Evolutionary conservation across 371 early-diverging fungal species (phyloP).

Genomic region (Mortierella sp.): DNA sequence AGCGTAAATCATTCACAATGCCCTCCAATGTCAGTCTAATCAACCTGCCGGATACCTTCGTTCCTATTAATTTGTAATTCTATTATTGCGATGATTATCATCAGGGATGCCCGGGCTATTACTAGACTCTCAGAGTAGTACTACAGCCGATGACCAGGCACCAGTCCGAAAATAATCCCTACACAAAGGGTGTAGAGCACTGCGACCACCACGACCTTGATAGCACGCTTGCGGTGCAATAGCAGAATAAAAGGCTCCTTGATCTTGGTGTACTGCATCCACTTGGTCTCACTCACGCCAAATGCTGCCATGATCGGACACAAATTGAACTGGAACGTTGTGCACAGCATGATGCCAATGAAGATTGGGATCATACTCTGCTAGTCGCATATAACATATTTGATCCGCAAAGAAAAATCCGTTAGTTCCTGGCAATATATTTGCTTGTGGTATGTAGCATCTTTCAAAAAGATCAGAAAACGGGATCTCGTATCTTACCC

Average conservation of each 20-base stretch:
- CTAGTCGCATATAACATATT: background rate
- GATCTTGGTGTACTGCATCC: conserved; percentile 41
- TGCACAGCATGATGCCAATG: conserved; percentile 36
- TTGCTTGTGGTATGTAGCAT: too few relatives aligned
- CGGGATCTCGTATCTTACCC: conserved; percentile 57
- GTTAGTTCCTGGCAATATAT: too few relatives aligned
- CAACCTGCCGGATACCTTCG: too few relatives aligned
- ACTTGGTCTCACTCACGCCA: conserved; percentile 36
- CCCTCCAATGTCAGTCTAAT: too few relatives aligned
- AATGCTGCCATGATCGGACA: conserved; percentile 34
- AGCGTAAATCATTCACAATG: too few relatives aligned
- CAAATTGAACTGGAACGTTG: conserved; percentile 45
- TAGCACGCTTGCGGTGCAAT: conserved; percentile 24
- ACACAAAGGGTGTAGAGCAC: conserved; percentile 34
- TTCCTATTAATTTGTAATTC: too few relatives aligned
- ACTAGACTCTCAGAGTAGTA: too few relatives aligned
- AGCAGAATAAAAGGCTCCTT: conserved; percentile 31
- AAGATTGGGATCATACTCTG: conserved; percentile 56
- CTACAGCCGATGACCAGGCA: conserved; percentile 38
- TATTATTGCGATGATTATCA: too few relatives aligned
- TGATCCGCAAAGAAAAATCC: too few relatives aligned
- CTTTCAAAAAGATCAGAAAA: too few relatives aligned
- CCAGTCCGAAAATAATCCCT: conserved; percentile 23
- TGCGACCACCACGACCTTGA: conserved; percentile 29
- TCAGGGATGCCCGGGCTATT: too few relatives aligned